A percentile compares a stretch with the other conserved stretches of the same genome.
Evolutionary conservation across 140 eudicot species (phyloP).

Genomic region (Cichorium intybus): DNA sequence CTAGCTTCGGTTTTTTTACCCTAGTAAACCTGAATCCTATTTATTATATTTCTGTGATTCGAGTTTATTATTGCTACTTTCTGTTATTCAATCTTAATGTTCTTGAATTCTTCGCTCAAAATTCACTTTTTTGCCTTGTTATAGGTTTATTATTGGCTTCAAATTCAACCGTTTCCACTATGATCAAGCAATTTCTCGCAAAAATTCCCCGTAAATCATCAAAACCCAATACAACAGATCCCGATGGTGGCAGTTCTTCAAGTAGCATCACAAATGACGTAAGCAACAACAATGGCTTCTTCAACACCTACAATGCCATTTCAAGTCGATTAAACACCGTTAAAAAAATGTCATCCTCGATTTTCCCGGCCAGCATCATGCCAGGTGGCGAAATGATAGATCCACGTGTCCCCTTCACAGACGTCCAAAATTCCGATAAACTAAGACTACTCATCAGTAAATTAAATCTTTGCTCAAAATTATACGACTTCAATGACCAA

Average conservation of each 20-base stretch:
- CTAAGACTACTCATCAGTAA: slow-evolving; percentile 55
- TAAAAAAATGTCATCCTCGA: slow-evolving; percentile 66
- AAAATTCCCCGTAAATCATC: slow-evolving; percentile 60
- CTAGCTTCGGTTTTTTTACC: neutral
- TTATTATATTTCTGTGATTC: neutral
- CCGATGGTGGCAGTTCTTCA: slow-evolving; percentile 43
- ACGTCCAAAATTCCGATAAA: slow-evolving; percentile 56
- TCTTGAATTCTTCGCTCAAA: slow-evolving; percentile 13
- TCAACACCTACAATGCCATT: slow-evolving; percentile 59
- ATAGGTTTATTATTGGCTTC: slow-evolving; percentile 35
- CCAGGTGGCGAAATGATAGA: slow-evolving; percentile 55
- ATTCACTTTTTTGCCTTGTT: slow-evolving; percentile 9
- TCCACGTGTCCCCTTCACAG: slow-evolving; percentile 57
- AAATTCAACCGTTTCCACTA: slow-evolving; percentile 44
- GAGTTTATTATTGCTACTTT: neutral
- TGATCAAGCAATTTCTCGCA: slow-evolving; percentile 74
- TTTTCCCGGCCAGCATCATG: slow-evolving; percentile 51
- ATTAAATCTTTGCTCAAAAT: slow-evolving; percentile 52
- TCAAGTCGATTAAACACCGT: slow-evolving; percentile 57
- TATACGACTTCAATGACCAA: slow-evolving; percentile 50
- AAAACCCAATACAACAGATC: slow-evolving; percentile 43
- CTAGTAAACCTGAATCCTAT: neutral
- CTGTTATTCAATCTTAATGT: neutral
- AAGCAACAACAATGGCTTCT: slow-evolving; percentile 42
- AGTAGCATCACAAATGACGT: slow-evolving; percentile 17